Conservation (phyloP, 768 basidiomycete genomes). For the Hericium erinaceus region DNA sequence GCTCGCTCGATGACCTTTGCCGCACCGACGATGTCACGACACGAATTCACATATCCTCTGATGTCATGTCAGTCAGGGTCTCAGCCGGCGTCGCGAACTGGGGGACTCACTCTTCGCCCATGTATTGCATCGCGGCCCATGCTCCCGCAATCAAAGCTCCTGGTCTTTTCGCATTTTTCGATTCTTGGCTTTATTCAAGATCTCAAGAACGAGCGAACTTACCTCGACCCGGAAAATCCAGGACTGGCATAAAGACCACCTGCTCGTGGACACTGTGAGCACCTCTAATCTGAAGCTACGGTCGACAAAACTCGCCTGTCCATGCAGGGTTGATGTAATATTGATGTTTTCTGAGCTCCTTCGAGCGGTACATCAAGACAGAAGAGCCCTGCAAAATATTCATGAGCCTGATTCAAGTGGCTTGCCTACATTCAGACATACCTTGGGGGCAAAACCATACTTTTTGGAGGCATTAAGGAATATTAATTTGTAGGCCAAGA, state of each 20-base stretch:
- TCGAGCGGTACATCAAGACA: slow-evolving; percentile 87
- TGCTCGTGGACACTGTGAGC: slow-evolving; percentile 15
- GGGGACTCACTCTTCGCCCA: slow-evolving; percentile 68
- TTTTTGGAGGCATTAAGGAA: slow-evolving; percentile 19
- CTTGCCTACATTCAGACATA: slow-evolving; percentile 16
- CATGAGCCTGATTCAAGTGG: background rate
- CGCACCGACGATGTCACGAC: slow-evolving; percentile 69
- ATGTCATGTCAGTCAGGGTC: background rate
- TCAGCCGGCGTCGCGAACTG: background rate
- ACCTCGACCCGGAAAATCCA: slow-evolving; percentile 86
- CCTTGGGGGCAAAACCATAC: slow-evolving; percentile 95
- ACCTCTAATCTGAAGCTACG: slow-evolving; percentile 5
- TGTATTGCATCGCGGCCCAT: slow-evolving; percentile 94
- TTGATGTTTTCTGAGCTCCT: slow-evolving; percentile 68
- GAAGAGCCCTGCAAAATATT: slow-evolving; percentile 59
- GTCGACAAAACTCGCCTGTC: slow-evolving; percentile 42
- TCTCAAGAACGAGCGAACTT: slow-evolving; percentile 13
- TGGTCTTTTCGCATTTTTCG: background rate
- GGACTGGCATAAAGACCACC: slow-evolving; percentile 91
- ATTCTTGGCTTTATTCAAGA: background rate
- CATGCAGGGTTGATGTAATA: slow-evolving; percentile 81
- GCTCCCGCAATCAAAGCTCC: slow-evolving; percentile 90
- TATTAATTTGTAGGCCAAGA: slow-evolving; percentile 5
- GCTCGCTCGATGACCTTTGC: slow-evolving; percentile 60
- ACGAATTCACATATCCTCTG: slow-evolving; percentile 85